These are phyloP conservation scores for Talaromyces marneffei DNA, from an alignment of 2,329 filamentous ascomycete species.

Conservation along the genomic window DNA sequence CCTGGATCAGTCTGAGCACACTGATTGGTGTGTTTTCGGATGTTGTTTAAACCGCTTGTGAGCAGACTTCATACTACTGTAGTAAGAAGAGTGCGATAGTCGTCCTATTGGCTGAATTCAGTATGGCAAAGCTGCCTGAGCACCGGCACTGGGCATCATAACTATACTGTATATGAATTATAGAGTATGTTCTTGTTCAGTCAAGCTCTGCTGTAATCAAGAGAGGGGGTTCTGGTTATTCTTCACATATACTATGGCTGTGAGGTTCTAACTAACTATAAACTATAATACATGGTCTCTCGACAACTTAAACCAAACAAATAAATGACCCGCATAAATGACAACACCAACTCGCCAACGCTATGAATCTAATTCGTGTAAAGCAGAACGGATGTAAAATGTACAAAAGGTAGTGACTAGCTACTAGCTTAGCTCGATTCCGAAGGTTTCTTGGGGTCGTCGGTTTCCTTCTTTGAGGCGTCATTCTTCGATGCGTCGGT, in stretches of 20 bases:
- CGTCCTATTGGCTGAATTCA: neutral
- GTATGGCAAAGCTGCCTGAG: neutral
- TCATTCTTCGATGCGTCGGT: slow-evolving; percentile 25
- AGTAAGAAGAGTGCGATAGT: no score
- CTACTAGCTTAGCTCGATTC: slow-evolving; percentile 28
- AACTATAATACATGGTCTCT: slow-evolving; percentile 7
- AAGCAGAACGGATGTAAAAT: slow-evolving; percentile 6
- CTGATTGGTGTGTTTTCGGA: neutral
- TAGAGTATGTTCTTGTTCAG: neutral
- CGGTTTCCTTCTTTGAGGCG: slow-evolving; percentile 16
- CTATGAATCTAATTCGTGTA: slow-evolving; percentile 19
- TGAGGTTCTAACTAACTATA: no score
- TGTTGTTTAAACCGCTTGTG: neutral
- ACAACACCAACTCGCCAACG: slow-evolving; percentile 19
- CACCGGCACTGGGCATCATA: neutral
- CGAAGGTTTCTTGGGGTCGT: slow-evolving; percentile 35
- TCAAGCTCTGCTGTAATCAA: neutral
- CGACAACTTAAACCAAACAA: slow-evolving; percentile 3
- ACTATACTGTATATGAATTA: neutral
- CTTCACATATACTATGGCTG: slow-evolving; percentile 1
- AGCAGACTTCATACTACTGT: neutral
- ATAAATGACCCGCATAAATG: slow-evolving; percentile 11
- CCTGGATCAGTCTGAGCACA: neutral
- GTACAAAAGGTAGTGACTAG: neutral
- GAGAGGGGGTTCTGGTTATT: slow-evolving; percentile 1